Conservation (phyloP, 768 basidiomycete genomes). For the Pluteus cervinus region DNA sequence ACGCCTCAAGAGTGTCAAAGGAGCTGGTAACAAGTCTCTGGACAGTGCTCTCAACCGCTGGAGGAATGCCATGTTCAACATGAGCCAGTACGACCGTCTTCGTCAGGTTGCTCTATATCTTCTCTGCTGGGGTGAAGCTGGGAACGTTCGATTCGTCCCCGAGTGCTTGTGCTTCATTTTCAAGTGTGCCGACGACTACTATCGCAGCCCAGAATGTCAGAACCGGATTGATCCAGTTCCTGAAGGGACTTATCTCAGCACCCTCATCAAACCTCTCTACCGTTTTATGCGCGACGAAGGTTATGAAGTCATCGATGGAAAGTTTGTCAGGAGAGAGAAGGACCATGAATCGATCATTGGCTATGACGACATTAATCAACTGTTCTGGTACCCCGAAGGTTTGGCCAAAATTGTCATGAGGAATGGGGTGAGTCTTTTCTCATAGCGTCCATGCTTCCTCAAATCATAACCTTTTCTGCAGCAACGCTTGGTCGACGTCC, state of each 20-base stretch:
- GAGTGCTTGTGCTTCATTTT: slow-evolving; percentile 99
- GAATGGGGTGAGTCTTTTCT: slow-evolving; percentile 61
- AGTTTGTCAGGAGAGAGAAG: slow-evolving; percentile 89
- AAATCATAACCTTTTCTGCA: slow-evolving; percentile 21
- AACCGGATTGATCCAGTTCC: slow-evolving; percentile 88
- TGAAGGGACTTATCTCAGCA: slow-evolving; percentile 88
- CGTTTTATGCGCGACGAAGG: slow-evolving; percentile 96
- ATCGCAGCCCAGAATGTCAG: slow-evolving; percentile 96
- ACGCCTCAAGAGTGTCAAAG: slow-evolving; percentile 80
- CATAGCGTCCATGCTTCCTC: slow-evolving; percentile 5
- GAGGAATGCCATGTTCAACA: slow-evolving; percentile 98
- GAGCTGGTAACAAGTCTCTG: slow-evolving; percentile 65
- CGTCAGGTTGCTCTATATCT: slow-evolving; percentile 95
- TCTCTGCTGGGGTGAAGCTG: slow-evolving; percentile 97
- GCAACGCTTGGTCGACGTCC: slow-evolving; percentile 87
- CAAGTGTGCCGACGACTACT: slow-evolving; percentile 99
- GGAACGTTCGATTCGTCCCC: slow-evolving; percentile 94
- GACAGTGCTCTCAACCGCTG: slow-evolving; percentile 92
- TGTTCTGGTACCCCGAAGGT: slow-evolving; percentile 99
- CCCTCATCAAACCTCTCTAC: slow-evolving; percentile 92
- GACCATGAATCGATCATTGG: slow-evolving; percentile 96
- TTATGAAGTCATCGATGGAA: slow-evolving; percentile 92
- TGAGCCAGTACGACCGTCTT: slow-evolving; percentile 97
- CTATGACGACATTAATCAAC: slow-evolving; percentile 99
- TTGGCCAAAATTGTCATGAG: slow-evolving; percentile 85